A percentile compares a stretch with the other conserved stretches of the same genome.
These are phyloP conservation scores for Cylindrotheca fusiformis DNA, from an alignment of 108 stramenopile genomes.

Conservation along the genomic window DNA sequence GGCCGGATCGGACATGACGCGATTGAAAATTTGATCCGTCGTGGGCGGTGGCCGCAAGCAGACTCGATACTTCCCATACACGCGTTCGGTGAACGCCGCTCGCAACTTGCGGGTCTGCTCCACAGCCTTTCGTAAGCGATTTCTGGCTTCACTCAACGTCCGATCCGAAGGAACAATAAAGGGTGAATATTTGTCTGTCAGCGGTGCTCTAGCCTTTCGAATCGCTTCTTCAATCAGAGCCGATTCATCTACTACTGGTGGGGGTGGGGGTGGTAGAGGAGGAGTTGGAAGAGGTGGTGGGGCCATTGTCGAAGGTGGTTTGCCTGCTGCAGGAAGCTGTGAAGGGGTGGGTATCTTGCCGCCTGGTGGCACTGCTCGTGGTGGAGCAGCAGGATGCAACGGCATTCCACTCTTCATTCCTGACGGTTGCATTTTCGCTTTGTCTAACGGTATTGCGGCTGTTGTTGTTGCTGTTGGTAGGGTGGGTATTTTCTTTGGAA, in stretches of 20 bases:
- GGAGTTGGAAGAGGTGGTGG: background rate
- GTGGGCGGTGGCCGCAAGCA: slow-evolving; percentile 50
- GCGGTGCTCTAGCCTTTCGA: slow-evolving; percentile 23
- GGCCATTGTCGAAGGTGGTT: background rate
- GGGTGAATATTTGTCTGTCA: slow-evolving; percentile 45
- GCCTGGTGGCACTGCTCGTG: background rate
- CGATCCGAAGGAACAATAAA: slow-evolving; percentile 63
- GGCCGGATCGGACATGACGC: slow-evolving; percentile 44
- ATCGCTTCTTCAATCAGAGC: slow-evolving; percentile 21
- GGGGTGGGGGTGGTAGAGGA: background rate
- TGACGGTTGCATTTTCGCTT: background rate
- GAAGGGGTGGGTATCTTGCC: background rate
- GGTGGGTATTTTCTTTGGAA: background rate
- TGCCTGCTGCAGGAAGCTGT: background rate
- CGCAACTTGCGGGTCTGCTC: slow-evolving; percentile 72
- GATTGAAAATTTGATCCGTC: slow-evolving; percentile 14
- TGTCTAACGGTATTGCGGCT: background rate
- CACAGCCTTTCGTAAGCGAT: slow-evolving; percentile 58
- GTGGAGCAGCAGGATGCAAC: background rate
- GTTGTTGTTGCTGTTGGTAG: background rate
- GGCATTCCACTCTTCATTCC: background rate
- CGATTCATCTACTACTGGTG: slow-evolving; percentile 4
- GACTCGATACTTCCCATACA: slow-evolving; percentile 71
- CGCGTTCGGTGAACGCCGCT: slow-evolving; percentile 68
- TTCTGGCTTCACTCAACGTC: slow-evolving; percentile 54